Percentiles rank a stretch among this genome's conserved stretches.
Conservation (phyloP, 1,284 basidiomycete species). For the Puccinia polysora region DNA sequence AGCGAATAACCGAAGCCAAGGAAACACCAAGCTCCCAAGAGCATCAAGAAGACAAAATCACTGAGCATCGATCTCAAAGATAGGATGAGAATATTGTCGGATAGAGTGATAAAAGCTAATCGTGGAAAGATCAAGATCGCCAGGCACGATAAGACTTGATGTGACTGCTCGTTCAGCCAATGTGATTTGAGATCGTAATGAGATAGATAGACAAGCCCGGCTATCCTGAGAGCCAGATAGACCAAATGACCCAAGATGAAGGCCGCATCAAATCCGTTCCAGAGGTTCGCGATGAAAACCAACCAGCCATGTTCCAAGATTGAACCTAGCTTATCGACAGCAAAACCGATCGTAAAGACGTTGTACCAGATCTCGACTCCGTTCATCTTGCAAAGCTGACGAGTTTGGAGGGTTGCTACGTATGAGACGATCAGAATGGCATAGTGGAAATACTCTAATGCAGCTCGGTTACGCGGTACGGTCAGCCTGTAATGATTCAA, state of each 20-base stretch:
- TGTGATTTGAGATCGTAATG: slow-evolving; percentile 44
- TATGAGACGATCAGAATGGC: slow-evolving; percentile 53
- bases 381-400: slow-evolving; percentile 35
- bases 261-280: slow-evolving; percentile 53
- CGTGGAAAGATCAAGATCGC: slow-evolving; percentile 53
- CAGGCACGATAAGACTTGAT: slow-evolving; percentile 52
- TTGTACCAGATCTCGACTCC: slow-evolving; percentile 48
- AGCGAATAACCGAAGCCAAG: slow-evolving; percentile 31
- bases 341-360: slow-evolving; percentile 51
- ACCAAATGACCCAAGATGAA: slow-evolving; percentile 52
- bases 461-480: slow-evolving; percentile 52
- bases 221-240: slow-evolving; percentile 52
- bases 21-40: slow-evolving; percentile 47
- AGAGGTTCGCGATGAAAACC: slow-evolving; percentile 51
- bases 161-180: slow-evolving; percentile 50
- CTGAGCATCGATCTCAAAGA: slow-evolving; percentile 54
- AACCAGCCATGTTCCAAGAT: slow-evolving; percentile 50
- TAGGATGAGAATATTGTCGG: slow-evolving; percentile 54
- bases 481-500: slow-evolving; percentile 55
- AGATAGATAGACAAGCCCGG: slow-evolving; percentile 47
- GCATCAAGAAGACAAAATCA: slow-evolving; percentile 52
- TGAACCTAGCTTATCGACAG: slow-evolving; percentile 49
- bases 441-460: slow-evolving; percentile 51
- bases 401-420: slow-evolving; percentile 51
- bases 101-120: slow-evolving; percentile 53